Evolutionary conservation across 2,329 filamentous ascomycete genomes (phyloP), one percentile per base, ranked within the genome.

Genomic region (Cercospora sp.): DNA sequence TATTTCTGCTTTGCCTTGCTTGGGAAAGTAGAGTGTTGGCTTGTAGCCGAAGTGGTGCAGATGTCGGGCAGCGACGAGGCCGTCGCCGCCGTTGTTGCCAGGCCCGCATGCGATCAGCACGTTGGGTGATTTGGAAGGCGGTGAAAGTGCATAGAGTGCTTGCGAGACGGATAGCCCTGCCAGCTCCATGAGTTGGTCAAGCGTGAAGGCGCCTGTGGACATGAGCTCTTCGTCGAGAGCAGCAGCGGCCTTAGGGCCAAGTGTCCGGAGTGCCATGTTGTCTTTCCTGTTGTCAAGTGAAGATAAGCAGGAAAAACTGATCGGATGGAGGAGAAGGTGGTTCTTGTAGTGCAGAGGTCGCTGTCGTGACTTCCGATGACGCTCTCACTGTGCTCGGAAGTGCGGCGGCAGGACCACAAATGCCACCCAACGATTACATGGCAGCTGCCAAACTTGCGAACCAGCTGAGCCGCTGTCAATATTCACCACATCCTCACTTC

Each of bases 151-250:
- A 80, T 92, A 97, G 6, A 98, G 92, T 61, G 91, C 93, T 84
- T 98, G 93, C 12, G 94, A 94, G 28, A 98, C 93, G 0, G 93
- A 94, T 0, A 99, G 85, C 0, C 95, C 95, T 53, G 95, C 95
- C 7, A 99, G 83, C 78, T 98, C 95, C 95, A 99, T 98, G 60
- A 99, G 84, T 80, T 99, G 95, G 78, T 98, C 95, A 65, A 99
- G 87, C 10, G 93, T 97, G 81, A 97, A 99, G 8, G 91, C 93
- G 45, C 88, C 88, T 0, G 89, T 88, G 77, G 88, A 91, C 94
- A 99, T 98, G 70, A 99, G 89, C 78, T 99, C 94, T 79, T 92
- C 90, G 78, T 99, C 95, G 18, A 99, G 87, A 59, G 92, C 91
- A 0, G 92, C 90, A 0, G 95, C 95, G 71, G 93, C 92, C 81